Evolutionary conservation across 495 filamentous ascomycete genomes (phyloP).

Genomic region (Xylaria acuta): DNA sequence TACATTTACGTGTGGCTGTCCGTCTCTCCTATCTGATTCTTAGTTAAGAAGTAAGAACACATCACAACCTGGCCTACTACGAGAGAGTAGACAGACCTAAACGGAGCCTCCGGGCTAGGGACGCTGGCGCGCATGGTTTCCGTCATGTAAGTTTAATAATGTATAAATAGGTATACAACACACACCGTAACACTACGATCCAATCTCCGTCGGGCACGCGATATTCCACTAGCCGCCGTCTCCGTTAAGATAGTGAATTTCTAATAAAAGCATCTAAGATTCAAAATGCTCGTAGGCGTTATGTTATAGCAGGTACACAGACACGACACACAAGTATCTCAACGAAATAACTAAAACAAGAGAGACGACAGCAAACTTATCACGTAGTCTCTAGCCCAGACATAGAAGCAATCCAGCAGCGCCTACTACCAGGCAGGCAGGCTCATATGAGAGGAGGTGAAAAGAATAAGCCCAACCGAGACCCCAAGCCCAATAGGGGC

Average conservation of each 20-base stretch:
- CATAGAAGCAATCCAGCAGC: no score
- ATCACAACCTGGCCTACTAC: no score
- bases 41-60: background rate
- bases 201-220: background rate
- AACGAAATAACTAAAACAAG: no score
- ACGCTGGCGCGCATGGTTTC: background rate
- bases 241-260: background rate
- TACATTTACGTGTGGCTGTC: background rate
- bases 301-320: background rate
- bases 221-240: background rate
- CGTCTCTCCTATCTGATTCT: background rate
- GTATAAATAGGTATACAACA: background rate
- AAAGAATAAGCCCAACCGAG: background rate
- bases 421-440: background rate
- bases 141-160: background rate
- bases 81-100: no score
- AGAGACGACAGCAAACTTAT: no score
- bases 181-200: background rate
- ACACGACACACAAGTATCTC: background rate
- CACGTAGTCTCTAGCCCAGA: no score
- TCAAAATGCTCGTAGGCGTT: background rate
- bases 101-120: background rate
- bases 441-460: background rate
- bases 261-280: background rate
- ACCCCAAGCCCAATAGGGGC: background rate